Evolutionary conservation across 1,139 yeast genomes (phyloP), one percentile per base, ranked within the genome.

Genomic region (Debaryomycetaceae sp.): DNA sequence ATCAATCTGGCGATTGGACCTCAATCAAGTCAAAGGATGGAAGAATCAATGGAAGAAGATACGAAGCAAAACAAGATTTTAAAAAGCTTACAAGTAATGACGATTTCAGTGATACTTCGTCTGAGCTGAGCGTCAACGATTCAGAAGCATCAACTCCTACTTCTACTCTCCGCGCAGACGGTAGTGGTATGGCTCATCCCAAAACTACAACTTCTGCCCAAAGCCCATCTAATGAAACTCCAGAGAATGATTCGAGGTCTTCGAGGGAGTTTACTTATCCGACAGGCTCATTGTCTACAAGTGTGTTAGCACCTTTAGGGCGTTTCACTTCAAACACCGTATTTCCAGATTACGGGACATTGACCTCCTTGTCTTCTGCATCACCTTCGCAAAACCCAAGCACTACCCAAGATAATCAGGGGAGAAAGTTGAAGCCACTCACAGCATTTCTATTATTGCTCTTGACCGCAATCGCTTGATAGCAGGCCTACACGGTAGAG

Each of bases 1-100:
- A 82, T 57, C 68, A 72, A 40, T 61, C 83, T 20, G 96, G 96
- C 31, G 57, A 65, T 34, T 84, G 88, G 88, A 61, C 74, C 39
- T 83, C 91, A 4, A 87, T 89, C 50, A 60, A 73, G 34, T 83
- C 95, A 29, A 66, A 69, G 33, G 78, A 73, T 55, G 96, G 96
- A 46, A 60, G 66, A 44, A 74, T 87, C 39, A 75, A 81, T 55
- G 93, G 89, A 13, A 79, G 90, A 63, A 59, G 63, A 39, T 61
- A 63, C 0, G 64, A 74, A 47, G 87, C 81, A 8, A 63, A 68
- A 39, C 58, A 62, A 8, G 85, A 83, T 41, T 81, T 80, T 53
- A 66, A 62, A 20, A 55, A 60, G 24, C 67, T 81, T 45, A 51
- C 47, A 38, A 50, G 49, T 35, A 27, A 27, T 27, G 11, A 27